Evolutionary conservation across 441 rosid species (phyloP), one percentile per base, ranked within the genome.

Genomic region (Jatropha multifida): DNA sequence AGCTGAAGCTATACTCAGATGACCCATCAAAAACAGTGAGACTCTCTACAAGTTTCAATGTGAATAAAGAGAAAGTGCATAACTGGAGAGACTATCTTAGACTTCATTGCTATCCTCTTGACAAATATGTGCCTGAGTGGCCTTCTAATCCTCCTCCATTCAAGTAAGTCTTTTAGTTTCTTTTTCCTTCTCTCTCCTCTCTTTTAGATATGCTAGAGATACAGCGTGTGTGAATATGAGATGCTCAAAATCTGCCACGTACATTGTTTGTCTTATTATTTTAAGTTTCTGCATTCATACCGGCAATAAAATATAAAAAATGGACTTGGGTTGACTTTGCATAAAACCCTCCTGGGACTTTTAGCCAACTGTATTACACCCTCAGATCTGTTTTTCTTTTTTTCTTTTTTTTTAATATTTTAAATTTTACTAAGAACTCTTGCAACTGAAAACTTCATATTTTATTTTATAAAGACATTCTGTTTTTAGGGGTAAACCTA

Each of bases 1-100:
- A 84, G 73, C n/a, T 84, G 81, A 89, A 87, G 87, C 56, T 75
- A 41, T 87, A 89, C 79, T 85, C 89, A 0, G 88, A 87, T 15
- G 90, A 89, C 76, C 92, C 90, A 5, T 14, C 75, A 13, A 85
- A 89, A 71, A 80, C 85, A n/a, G 78, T 78, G 68, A 78, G 90
- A 66, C 79, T 89, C 23, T 87, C 89, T 1, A 83, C 87, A 8
- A 85, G 92, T 76, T 87, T 85, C 72, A 88, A 88, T 66, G 68
- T 85, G 68, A 83, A 74, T 27, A 87, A 86, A 12, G 92, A 87
- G 79, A 87, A 80, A 37, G 83, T 88, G 18, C 83, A 85, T 18
- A 85, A 78, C 59, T 87, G 92, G 90, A 87, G 90, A 65, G 92
- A 89, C 48, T 89, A 76, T 81, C 80, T 84, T 5, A 84, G 89